These are phyloP conservation scores for Murraya paniculata DNA, from an alignment of 345 rosid species.

Conservation along the genomic window DNA sequence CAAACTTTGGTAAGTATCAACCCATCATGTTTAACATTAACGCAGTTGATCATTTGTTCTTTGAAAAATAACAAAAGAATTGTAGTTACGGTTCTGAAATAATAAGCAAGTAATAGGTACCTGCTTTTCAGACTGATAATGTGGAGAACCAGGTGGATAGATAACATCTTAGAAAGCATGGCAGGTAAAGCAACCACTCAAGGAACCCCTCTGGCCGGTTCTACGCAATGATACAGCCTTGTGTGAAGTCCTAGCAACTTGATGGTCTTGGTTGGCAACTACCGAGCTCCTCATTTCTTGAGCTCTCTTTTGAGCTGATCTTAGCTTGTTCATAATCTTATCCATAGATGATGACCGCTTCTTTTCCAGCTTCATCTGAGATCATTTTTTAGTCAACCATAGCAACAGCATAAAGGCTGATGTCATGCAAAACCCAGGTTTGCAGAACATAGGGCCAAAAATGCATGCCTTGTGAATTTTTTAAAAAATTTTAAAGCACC, in stretches of 20 bases:
- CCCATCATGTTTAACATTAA: not conserved
- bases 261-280: constrained; percentile 46
- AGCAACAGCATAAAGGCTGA: not conserved
- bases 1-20: not conserved
- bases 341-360: constrained; percentile 90
- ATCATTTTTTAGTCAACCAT: constrained; percentile 14
- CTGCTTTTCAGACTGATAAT: constrained; percentile 14
- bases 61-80: not conserved
- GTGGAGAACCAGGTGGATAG: constrained; percentile 9
- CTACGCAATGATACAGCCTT: constrained; percentile 43
- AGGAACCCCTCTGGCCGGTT: constrained; percentile 59
- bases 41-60: not conserved
- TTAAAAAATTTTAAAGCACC: not conserved
- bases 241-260: constrained; percentile 41
- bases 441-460: not conserved
- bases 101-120: constrained; percentile 24
- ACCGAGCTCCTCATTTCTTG: constrained; percentile 83
- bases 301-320: constrained; percentile 91
- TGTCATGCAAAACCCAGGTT: not conserved
- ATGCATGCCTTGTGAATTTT: not conserved
- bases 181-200: constrained; percentile 91
- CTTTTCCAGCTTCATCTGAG: constrained; percentile 97
- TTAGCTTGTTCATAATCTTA: constrained; percentile 86
- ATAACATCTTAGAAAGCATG: constrained; percentile 53
- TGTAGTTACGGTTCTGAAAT: not conserved